Base-by-base conservation (phyloP, 768 basidiomycete species). In the Mycena albidolilacea region DNA sequence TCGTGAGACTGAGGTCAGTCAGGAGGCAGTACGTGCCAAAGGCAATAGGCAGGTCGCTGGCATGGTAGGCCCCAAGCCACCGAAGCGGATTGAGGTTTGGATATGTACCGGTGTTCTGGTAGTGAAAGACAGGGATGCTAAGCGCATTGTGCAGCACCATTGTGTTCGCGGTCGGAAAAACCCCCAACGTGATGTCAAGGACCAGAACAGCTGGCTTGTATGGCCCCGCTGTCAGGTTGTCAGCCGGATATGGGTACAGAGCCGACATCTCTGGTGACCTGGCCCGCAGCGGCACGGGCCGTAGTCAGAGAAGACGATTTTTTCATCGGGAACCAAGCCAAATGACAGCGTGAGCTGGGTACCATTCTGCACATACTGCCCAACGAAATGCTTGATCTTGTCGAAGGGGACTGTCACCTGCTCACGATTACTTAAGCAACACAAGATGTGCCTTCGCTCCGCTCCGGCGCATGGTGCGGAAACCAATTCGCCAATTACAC, bases 21-120 rank as follows among this genome's bases (percentile, higher is more conserved):
- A 70, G 46, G 5, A 69, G 68, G 14, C 68, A 63, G 41, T 74
- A 78, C 39, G 77, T 72, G 14, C 78, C 78, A 62, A 78, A 79
- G 59, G 72, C 69, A 19, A 67, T 68, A 4, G 77, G 76, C 21
- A 80, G 70, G 41, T 76, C 55, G 19, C 67, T 64, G 1, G 67
- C 71, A 44, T 78, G 77, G 44, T 77, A 75, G 3, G 75, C 75
- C 10, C 78, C 70, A 15, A 70, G 44, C 70, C 69, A 70, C 9
- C 39, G 35, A 10, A 66, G 39, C 19, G 59, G 64, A 15, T 59
- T 55, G 23, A 70, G 69, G 59, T 30, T 30, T 3, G 30, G 30
- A 30, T 30, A 30, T 30, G 30, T 30, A 3, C 30, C 30, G 30
- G 30, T 68, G 21, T 55, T 54, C 59, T 70, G 54, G 64, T 70